phyloP scores from a whole-genome alignment of 108 stramenopile genomes.

The Cylindrotheca fusiformis region DNA sequence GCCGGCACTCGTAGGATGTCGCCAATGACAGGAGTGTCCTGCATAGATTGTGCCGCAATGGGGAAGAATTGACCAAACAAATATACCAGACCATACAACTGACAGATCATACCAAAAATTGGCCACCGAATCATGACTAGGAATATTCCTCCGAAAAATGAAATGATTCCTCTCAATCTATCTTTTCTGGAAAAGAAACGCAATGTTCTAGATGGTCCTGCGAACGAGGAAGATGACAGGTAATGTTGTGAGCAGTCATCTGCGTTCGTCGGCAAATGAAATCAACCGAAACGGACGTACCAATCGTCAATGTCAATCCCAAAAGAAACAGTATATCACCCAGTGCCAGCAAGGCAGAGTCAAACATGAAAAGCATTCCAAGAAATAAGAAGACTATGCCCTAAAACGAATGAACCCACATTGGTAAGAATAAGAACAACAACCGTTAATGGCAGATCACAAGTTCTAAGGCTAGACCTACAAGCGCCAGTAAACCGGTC shows the following conservation, averaged over 20 bases:
- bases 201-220: conserved; percentile 61
- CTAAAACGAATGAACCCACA: conserved; percentile 9
- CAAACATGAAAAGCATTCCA: conserved; percentile 85
- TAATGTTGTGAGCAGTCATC: not conserved
- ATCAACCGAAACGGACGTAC: no score
- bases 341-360: conserved; percentile 82
- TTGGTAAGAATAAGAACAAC: no score
- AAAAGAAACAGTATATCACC: conserved; percentile 85
- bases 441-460: no score
- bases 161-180: conserved; percentile 79
- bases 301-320: conserved; percentile 87
- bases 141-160: conserved; percentile 85
- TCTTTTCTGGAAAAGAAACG: conserved; percentile 86
- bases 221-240: not conserved
- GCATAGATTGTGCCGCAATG: conserved; percentile 81
- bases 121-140: conserved; percentile 84
- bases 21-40: conserved; percentile 81
- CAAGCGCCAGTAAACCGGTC: conserved; percentile 73
- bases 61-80: conserved; percentile 93
- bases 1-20: conserved; percentile 58
- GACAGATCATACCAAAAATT: conserved; percentile 81
- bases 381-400: conserved; percentile 83
- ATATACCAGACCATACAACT: conserved; percentile 85
- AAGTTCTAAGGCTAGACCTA: conserved; percentile 20
- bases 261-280: not conserved